Percentiles rank a stretch among this genome's conserved stretches.
phyloP scores from a whole-genome alignment of 2,329 filamentous ascomycete species.

The Exophiala sideris region DNA sequence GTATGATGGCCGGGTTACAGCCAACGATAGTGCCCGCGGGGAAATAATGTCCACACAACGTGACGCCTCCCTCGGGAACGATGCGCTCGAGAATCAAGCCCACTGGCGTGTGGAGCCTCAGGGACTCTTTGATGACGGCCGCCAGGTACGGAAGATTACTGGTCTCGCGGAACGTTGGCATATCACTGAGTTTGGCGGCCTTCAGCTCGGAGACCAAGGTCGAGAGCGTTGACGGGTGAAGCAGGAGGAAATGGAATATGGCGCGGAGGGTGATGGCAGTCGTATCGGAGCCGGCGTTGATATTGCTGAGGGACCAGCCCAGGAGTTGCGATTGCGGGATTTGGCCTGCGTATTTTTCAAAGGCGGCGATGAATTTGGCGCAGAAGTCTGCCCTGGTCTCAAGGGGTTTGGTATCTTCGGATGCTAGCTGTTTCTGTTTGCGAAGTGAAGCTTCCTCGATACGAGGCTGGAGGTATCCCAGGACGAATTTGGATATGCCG shows the following conservation, averaged over 20 bases:
- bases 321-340: constrained; percentile 4
- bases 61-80: constrained; percentile 60
- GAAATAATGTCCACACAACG: constrained; percentile 63
- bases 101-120: constrained; percentile 62
- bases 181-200: constrained; percentile 26
- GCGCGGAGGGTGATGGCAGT: constrained; percentile 34
- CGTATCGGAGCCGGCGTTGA: constrained; percentile 35
- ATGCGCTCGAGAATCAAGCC: constrained; percentile 70
- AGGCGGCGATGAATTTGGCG: constrained; percentile 18
- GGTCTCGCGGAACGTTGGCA: constrained; percentile 21
- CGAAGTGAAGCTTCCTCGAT: background rate
- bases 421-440: background rate
- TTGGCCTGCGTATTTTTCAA: constrained; percentile 6
- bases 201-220: constrained; percentile 31
- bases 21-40: constrained; percentile 70
- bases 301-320: constrained; percentile 21
- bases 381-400: constrained; percentile 1
- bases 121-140: constrained; percentile 17
- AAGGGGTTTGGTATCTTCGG: background rate
- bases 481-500: background rate
- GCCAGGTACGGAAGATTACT: constrained; percentile 15
- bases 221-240: constrained; percentile 26
- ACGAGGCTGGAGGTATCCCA: background rate
- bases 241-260: constrained; percentile 32
- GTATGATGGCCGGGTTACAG: constrained; percentile 70